Percentiles rank a stretch among this genome's conserved stretches.
These are phyloP conservation scores for Ustilago tritici DNA, from an alignment of 1,284 basidiomycete species.

Conservation along the genomic window DNA sequence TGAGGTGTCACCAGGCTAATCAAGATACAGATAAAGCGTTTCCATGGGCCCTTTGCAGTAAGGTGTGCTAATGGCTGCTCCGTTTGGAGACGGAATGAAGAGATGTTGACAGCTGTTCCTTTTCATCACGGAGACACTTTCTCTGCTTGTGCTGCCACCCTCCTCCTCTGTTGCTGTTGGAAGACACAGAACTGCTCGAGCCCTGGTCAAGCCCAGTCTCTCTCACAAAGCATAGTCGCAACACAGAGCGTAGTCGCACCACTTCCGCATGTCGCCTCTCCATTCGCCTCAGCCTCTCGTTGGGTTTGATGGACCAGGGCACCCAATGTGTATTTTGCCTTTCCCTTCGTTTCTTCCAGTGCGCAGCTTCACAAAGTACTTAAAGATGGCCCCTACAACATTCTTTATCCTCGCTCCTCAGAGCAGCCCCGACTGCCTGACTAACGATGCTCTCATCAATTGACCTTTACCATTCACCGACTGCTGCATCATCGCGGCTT, in stretches of 20 bases:
- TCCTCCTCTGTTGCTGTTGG: not conserved
- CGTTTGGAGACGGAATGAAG: conserved; percentile 17
- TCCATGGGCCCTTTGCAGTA: not conserved
- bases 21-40: not conserved
- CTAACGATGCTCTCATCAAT: conserved; percentile 10
- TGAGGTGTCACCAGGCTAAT: not conserved
- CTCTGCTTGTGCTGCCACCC: not conserved
- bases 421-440: not conserved
- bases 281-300: not conserved
- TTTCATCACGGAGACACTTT: not conserved
- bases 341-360: not conserved
- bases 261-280: not conserved
- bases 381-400: not conserved
- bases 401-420: not conserved
- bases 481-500: not conserved
- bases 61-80: conserved; percentile 2
- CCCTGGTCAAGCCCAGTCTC: not conserved
- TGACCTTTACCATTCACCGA: conserved; percentile 20
- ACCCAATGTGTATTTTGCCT: not conserved
- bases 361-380: not conserved
- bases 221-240: not conserved
- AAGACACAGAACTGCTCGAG: not conserved
- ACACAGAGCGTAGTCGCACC: not conserved
- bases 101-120: conserved; percentile 30
- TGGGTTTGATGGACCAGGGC: not conserved